Evolutionary conservation across 2,329 filamentous ascomycete genomes (phyloP), one percentile per base, ranked within the genome.

Genomic region (Lachnellula subtilissima): DNA sequence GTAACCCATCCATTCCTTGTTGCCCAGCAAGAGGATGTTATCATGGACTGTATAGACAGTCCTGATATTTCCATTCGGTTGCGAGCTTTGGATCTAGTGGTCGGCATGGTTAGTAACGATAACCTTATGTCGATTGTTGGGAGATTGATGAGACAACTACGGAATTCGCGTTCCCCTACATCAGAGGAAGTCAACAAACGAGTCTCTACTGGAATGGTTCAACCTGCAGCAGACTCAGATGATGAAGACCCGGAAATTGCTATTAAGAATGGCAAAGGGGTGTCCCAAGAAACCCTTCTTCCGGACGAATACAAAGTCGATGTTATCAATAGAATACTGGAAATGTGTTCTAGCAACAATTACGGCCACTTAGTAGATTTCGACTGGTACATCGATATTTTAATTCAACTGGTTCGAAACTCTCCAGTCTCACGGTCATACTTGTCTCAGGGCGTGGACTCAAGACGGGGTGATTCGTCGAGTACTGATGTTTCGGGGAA

Each of bases 41-140:
- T 99, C 61, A 79, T 99, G 70, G 88, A 95, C 67, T 99, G 94
- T 70, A 90, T 99, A 65, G 94, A 97, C 70, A 96, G 96, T 70
- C 80, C 89, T 0, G 94, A 99, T 67, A 94, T 99, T 58, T 96
- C 92, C 4, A 99, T 99, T 67, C 87, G 94, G 59, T 86, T 96
- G 71, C 88, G 96, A 69, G 92, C 94, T 5, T 78, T 99, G 37
- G 91, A 97, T 64, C 79, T 99, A 23, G 92, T 94, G 1, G 88
- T 93, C 52, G 91, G 90, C 37, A 97, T 99, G 91, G 91, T 97
- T 58, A 93, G 87, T 64, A 84, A 82, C 60, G 91, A 96, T 54
- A 97, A 93, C 61, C 73, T 99, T 4, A 82, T 90, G 56, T 82
- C 83, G 1, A 89, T 97, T 51, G 90, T 99, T 23, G 87, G 92